Conservation (phyloP, 2,329 filamentous ascomycete species). For the Penicillium sp. region DNA sequence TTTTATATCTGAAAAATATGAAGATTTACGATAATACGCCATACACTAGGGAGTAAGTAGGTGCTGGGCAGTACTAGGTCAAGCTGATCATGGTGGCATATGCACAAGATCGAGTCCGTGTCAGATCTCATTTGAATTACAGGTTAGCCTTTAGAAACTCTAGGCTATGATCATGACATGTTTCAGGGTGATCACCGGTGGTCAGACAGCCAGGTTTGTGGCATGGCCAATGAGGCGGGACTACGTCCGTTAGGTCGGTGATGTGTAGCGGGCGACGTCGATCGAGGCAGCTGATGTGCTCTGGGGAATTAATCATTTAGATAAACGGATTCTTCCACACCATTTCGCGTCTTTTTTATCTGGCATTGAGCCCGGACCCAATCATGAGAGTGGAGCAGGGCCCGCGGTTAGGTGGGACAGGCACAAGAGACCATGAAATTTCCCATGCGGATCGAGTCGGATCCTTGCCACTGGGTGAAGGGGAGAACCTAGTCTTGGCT, state of each 20-base stretch:
- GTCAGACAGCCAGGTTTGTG: background rate
- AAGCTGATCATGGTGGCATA: background rate
- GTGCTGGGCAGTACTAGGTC: background rate
- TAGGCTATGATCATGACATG: background rate
- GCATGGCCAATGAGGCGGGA: slow-evolving; percentile 1
- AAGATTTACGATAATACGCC: no score
- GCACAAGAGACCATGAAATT: slow-evolving; percentile 24
- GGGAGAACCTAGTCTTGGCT: slow-evolving; percentile 15
- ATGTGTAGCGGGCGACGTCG: slow-evolving; percentile 1
- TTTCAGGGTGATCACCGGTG: slow-evolving; percentile 1
- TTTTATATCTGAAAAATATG: no score
- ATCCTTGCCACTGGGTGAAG: slow-evolving; percentile 20
- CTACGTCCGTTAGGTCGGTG: background rate
- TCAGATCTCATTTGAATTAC: background rate
- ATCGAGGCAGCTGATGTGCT: slow-evolving; percentile 9
- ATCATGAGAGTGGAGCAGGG: slow-evolving; percentile 21
- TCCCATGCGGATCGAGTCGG: slow-evolving; percentile 28
- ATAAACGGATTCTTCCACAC: background rate
- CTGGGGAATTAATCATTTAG: background rate
- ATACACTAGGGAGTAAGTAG: background rate
- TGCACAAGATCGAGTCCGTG: background rate
- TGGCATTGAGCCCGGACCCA: slow-evolving; percentile 13
- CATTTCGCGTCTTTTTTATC: background rate
- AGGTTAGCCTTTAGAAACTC: background rate
- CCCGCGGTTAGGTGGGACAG: slow-evolving; percentile 29